Percentiles rank a stretch among this genome's conserved stretches.
phyloP scores from a whole-genome alignment of 305 asterid species.

The Solanum hybrid region DNA sequence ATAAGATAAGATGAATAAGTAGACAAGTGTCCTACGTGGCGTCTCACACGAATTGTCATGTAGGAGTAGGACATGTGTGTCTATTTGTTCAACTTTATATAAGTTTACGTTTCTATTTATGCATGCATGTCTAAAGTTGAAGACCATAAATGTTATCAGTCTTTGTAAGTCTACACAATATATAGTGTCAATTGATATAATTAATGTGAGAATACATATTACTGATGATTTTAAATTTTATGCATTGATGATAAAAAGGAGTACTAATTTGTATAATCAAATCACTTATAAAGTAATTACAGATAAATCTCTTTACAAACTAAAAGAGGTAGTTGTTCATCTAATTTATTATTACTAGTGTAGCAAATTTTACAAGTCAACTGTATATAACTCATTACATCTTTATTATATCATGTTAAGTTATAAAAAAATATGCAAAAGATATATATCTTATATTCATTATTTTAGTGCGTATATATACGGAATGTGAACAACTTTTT shows the following conservation, averaged over 20 bases:
- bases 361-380: neutral
- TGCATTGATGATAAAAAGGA: neutral
- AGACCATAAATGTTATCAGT: neutral
- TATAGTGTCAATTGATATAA: neutral
- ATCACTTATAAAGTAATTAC: neutral
- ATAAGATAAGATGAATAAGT: neutral
- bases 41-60: neutral
- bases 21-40: neutral
- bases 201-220: neutral
- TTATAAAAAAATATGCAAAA: neutral
- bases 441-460: neutral
- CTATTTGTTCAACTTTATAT: neutral
- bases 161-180: neutral
- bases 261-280: no score
- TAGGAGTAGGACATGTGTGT: neutral
- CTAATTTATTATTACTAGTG: neutral
- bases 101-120: neutral
- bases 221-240: neutral
- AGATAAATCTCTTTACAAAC: neutral
- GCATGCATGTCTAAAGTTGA: neutral
- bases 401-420: neutral
- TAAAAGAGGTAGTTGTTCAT: neutral
- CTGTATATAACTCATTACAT: neutral
- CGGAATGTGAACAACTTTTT: neutral
- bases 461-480: neutral